Base-by-base conservation (phyloP, 371 early-diverging fungal genomes). In the Syncephalastrum sp. region DNA sequence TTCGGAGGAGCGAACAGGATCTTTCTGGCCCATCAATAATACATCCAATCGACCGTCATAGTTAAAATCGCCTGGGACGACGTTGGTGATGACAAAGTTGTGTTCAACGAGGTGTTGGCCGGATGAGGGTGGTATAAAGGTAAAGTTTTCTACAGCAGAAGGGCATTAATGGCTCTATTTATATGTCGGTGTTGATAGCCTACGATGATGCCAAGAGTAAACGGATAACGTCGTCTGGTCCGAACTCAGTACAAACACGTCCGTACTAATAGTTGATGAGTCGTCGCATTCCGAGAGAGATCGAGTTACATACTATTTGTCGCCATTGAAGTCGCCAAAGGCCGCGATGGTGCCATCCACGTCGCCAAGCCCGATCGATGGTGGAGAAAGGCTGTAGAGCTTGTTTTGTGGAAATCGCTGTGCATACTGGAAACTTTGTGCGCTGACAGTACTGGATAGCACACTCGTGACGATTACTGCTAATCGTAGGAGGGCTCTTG, bases 1-100 rank as follows among this genome's bases (percentile, higher is more conserved):
- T 27, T 75, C 59, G 6, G 48, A 42, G 13, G 21, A 21, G 51
- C 33, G 33, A 17, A 65, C 44, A 25, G 49, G 69, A 47, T 63
- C 70, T 12, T 70, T 65, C 61, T 82, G 79, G 1, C 81, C 82
- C 86, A 92, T 85, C 4, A 95, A 60, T 17, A 96, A 70, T 3
- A 96, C 60, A 67, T 96, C 96, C 47, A 95, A 67, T 16, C 82
- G 69, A 14, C 95, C 96, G 65, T 95, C 95, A 64, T 86, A 87
- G 60, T 94, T 86, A 50, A 80, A 94, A 63, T 96, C 95, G 46
- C 90, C 90, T 6, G 93, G 87, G 8, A 94, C 78, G 17, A 92
- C 83, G 54, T 89, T 89, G 27, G 84, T 86, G 50, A 92, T 88
- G 4, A 81, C 62, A 63, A 81, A 81, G 12, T 68, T 65, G 1